These are phyloP conservation scores for Rhododendron mucronatum DNA, from an alignment of 148 eudicot genomes.

Conservation along the genomic window DNA sequence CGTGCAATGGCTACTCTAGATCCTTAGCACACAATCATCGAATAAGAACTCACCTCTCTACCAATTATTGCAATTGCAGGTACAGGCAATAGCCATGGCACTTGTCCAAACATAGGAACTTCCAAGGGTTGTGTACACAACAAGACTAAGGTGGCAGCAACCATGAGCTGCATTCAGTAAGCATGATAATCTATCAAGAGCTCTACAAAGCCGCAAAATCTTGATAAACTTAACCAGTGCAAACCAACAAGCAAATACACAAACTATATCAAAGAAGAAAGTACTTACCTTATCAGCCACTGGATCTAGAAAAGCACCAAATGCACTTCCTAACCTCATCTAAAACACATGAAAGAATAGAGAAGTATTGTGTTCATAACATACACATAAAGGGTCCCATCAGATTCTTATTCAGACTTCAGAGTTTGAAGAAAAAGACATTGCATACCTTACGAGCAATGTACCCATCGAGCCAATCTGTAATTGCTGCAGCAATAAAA, in stretches of 20 bases:
- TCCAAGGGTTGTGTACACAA: conserved; percentile 83
- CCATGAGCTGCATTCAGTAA: conserved; percentile 86
- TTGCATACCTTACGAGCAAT: conserved; percentile 81
- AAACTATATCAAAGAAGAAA: neutral
- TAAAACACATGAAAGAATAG: conserved; percentile 30
- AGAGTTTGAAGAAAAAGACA: conserved; percentile 1
- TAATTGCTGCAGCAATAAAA: conserved; percentile 82
- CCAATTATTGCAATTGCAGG: conserved; percentile 94
- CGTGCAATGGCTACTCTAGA: neutral
- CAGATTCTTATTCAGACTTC: neutral
- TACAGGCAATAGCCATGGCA: conserved; percentile 77
- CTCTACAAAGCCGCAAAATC: neutral
- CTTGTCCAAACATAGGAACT: conserved; percentile 54
- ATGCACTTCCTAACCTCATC: conserved; percentile 81
- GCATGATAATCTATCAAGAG: conserved; percentile 18
- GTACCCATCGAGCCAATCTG: conserved; percentile 99
- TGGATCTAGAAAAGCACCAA: conserved; percentile 98
- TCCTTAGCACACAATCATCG: neutral
- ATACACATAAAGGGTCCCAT: neutral
- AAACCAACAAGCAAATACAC: neutral
- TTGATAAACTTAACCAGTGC: neutral
- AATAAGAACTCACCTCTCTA: conserved; percentile 65
- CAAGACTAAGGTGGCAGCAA: conserved; percentile 89
- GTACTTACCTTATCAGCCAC: conserved; percentile 90
- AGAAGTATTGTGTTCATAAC: neutral